Evolutionary conservation across 495 filamentous ascomycete genomes (phyloP), one percentile per base, ranked within the genome.

Genomic region (Penicillium dipodomyicola): DNA sequence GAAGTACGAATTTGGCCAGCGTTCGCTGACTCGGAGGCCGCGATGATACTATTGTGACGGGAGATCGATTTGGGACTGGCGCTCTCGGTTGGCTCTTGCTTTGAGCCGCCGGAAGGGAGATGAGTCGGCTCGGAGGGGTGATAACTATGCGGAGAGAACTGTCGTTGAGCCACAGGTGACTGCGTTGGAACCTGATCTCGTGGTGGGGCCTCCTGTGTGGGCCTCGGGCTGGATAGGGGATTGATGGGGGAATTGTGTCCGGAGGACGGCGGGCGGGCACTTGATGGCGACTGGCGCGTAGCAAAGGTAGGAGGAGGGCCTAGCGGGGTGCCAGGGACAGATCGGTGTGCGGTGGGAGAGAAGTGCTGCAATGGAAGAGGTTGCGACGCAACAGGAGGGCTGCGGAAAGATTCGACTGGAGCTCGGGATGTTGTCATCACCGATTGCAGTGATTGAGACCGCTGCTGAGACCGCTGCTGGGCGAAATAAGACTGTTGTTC

Each of bases 391-490:
- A 67, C 69, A 40, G 74, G 70, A 32, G 79, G 72, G 63, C 72
- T 78, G 52, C 65, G 65, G 41, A 64, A 71, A 64, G 71, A 65
- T 57, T 71, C 66, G 56, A 59, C 59, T 69, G 72, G 58, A 58
- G 68, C 51, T 54, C 67, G 64, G 52, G 68, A 66, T 52, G 75
- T 77, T 49, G 72, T 70, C 50, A 75, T 64, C 45, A 76, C 70
- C 19, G 73, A 77, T 54, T 82, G 80, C 42, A 77, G 71, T 29
- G 80, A 80, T 45, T 77, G 76, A 35, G 77, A 74, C 32, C 75
- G 75, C 56, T 74, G 75, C 32, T 74, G 72, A 27, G 77, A 74
- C 23, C 75, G 74, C 58, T 75, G 75, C 25, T 74, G 72, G 27
- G 76, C 69, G 46, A 73, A 72, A 45, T 75, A 74, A 4, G 74